These are phyloP conservation scores for Ambrosiella beaveri DNA, from an alignment of 2,329 filamentous ascomycete species.

Conservation along the genomic window DNA sequence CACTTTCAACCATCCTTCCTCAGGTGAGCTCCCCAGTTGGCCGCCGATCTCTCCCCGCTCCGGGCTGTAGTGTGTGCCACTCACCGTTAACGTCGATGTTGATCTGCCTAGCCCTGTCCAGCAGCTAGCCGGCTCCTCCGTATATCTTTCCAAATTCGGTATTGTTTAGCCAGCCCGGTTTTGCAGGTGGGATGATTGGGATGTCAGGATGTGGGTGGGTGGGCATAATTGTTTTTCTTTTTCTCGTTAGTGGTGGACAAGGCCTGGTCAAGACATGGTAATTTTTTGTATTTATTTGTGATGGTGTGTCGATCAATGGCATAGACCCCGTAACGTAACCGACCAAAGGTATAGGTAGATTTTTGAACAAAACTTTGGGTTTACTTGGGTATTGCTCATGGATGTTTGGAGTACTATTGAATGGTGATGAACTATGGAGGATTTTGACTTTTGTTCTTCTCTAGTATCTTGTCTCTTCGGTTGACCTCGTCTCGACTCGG, in stretches of 20 bases:
- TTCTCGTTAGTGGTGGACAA: too few relatives aligned
- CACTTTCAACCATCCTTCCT: not conserved
- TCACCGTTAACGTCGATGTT: not conserved
- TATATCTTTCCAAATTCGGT: not conserved
- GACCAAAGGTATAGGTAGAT: too few relatives aligned
- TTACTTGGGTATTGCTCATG: too few relatives aligned
- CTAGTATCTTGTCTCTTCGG: not conserved
- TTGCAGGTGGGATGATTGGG: not conserved
- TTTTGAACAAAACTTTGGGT: too few relatives aligned
- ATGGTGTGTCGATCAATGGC: too few relatives aligned
- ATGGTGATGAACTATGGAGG: not conserved
- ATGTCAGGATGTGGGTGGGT: not conserved
- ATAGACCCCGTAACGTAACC: too few relatives aligned
- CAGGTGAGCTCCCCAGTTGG: not conserved
- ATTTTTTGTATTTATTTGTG: too few relatives aligned
- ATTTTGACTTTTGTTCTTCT: not conserved
- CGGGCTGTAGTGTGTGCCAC: not conserved
- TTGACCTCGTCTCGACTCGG: conserved; percentile 1
- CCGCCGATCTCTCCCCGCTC: not conserved
- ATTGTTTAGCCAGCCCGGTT: not conserved
- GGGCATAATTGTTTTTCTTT: too few relatives aligned
- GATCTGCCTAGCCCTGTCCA: not conserved
- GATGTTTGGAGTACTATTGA: not conserved
- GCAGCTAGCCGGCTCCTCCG: not conserved
- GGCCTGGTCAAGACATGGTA: too few relatives aligned